Evolutionary conservation across 495 filamentous ascomycete species (phyloP), one percentile per base, ranked within the genome.

Genomic region (Sporormia fimetaria): DNA sequence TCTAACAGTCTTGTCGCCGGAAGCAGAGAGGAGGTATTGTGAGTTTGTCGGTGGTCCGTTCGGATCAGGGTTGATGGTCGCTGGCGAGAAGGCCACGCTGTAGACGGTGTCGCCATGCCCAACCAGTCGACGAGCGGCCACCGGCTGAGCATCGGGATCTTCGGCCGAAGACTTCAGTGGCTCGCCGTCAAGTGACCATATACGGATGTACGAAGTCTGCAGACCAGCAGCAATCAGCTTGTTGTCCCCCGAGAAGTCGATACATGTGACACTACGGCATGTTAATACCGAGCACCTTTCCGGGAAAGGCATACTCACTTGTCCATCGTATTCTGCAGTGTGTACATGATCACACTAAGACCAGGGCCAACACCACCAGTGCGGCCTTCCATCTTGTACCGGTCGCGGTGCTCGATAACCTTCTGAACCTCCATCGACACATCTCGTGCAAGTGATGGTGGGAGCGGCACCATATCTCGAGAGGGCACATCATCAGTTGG

Each of bases 281-380:
- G 23, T 67, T 40, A 69, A 56, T 30, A 39, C 16, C 22, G 4
- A 41, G 21, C 39, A 42, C 26, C 25, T 38, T 24, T 33, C 14
- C 24, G 3, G 10, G 2, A 21, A 36, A 33, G 18, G 6, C 9
- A 16, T 33, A 63, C 74, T 66, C 66, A 93, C 87, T 71, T 77
- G 52, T 93, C 83, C 42, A 81, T 74, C 5, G 84, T 94, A 58
- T 98, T 96, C 65, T 98, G 92, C 53, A 95, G 94, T 0, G 90
- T 96, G 54, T 86, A 94, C 81, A 96, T 94, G 68, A 77, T 83
- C 8, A 90, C 76, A 52, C 84, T 90, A 18, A 93, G 68, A 29
- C 74, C 80, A 31, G 83, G 75, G 5, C 83, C 83, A 34, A 83
- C 68, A 20, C 86, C 86, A 26, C 83, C 83, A 26, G 81, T 85